Conservation (phyloP, 257 asterid genomes). For the Thymus quinquecostatus region DNA sequence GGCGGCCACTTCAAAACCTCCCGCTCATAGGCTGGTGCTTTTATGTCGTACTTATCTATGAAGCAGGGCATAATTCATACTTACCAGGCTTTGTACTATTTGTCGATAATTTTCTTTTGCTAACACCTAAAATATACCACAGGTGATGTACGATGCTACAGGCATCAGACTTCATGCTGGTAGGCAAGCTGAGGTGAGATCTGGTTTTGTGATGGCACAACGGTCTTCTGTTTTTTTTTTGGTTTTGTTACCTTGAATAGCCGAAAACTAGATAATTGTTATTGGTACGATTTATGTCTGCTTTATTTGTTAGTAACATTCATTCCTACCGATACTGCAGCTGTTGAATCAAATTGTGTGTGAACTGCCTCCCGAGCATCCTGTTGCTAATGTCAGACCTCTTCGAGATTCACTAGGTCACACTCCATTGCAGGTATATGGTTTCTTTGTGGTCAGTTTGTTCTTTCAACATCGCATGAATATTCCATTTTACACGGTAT, state of each 20-base stretch:
- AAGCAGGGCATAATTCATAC: conserved; percentile 18
- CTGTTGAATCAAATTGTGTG: conserved; percentile 92
- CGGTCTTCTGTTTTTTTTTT: conserved; percentile 11
- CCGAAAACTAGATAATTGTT: conserved; percentile 13
- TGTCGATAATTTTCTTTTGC: conserved; percentile 13
- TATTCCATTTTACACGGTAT: neutral
- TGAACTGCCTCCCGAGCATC: conserved; percentile 99
- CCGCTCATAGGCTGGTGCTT: conserved; percentile 22
- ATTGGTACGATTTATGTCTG: neutral
- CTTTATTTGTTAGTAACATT: neutral
- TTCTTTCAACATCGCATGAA: neutral
- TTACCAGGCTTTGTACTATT: neutral
- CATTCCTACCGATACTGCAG: conserved; percentile 53
- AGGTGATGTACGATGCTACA: conserved; percentile 99
- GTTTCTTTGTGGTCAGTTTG: neutral
- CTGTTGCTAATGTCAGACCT: conserved; percentile 91
- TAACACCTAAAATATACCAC: conserved; percentile 38
- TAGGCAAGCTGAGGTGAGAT: conserved; percentile 94
- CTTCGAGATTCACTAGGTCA: conserved; percentile 95
- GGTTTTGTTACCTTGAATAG: conserved; percentile 7
- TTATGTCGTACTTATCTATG: neutral
- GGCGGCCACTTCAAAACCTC: conserved; percentile 12
- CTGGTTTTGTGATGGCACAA: conserved; percentile 22
- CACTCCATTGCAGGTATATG: conserved; percentile 91
- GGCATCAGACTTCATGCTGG: conserved; percentile 98